A percentile compares a stretch with the other conserved stretches of the same genome.
phyloP scores from a whole-genome alignment of 1,284 basidiomycete species.

The Ganoderma sp. region DNA sequence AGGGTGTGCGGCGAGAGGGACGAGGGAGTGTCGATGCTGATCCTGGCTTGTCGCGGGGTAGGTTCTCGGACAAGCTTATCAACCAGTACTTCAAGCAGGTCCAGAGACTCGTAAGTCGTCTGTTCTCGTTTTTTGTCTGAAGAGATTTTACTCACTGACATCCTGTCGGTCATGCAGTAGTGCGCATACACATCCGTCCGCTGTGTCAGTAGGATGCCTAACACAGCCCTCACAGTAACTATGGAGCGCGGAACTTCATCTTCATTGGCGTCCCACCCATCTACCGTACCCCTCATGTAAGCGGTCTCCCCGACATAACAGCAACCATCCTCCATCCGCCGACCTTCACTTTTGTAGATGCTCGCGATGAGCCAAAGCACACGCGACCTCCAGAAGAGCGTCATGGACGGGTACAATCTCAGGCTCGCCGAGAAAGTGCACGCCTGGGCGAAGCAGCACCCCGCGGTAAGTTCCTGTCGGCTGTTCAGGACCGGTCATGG shows the following conservation, averaged over 20 bases:
- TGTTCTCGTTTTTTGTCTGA: not conserved
- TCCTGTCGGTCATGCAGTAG: conserved; percentile 29
- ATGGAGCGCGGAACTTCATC: conserved; percentile 63
- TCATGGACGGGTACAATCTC: conserved; percentile 58
- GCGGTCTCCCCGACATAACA: conserved; percentile 12
- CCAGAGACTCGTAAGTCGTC: conserved; percentile 53
- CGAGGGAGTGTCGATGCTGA: too few relatives aligned
- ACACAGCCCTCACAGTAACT: conserved; percentile 37
- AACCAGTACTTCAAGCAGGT: conserved; percentile 60
- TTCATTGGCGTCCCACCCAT: conserved; percentile 65
- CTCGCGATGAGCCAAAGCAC: conserved; percentile 48
- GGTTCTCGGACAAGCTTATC: conserved; percentile 56
- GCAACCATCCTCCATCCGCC: too few relatives aligned
- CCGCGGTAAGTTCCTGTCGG: conserved; percentile 44
- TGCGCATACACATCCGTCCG: conserved; percentile 21
- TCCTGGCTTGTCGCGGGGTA: conserved; percentile 27
- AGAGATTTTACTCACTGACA: not conserved
- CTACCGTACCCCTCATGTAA: conserved; percentile 57
- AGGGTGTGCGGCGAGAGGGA: not conserved
- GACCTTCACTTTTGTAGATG: conserved; percentile 46
- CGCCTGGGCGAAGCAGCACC: conserved; percentile 49
- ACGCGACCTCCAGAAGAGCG: conserved; percentile 49
- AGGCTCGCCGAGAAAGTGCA: conserved; percentile 49
- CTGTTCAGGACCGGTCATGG: too few relatives aligned
- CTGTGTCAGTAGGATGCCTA: not conserved